Conservation (phyloP, 2,329 filamentous ascomycete species). For the Xylariales sp. region DNA sequence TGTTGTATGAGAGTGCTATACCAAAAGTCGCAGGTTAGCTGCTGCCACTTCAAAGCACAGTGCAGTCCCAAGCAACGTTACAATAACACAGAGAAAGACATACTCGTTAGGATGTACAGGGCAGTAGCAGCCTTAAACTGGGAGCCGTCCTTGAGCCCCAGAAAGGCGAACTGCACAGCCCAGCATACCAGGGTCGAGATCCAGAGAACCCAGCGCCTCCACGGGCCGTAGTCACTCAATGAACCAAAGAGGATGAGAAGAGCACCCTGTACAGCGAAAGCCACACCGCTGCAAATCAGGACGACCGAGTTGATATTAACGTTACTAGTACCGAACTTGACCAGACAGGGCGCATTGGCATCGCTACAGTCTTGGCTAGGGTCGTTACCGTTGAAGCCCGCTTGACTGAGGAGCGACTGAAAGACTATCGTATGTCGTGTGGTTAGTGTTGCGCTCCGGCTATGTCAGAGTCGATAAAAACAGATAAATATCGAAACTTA, state of each 20-base stretch:
- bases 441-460: too few species aligned
- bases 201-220: slow-evolving; percentile 4
- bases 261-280: slow-evolving; percentile 1
- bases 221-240: slow-evolving; percentile 4
- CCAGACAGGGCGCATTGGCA: too few species aligned
- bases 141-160: slow-evolving; percentile 1
- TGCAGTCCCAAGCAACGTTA: background rate
- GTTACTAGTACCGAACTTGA: too few species aligned
- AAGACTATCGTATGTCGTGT: too few species aligned
- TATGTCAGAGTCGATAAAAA: too few species aligned
- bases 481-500: too few species aligned
- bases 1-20: too few species aligned
- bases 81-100: background rate
- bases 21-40: too few species aligned
- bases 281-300: slow-evolving; percentile 1
- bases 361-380: too few species aligned
- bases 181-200: background rate
- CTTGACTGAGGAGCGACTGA: too few species aligned
- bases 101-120: slow-evolving; percentile 3
- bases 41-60: slow-evolving; percentile 1
- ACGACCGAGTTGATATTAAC: slow-evolving; percentile 4
- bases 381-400: too few species aligned
- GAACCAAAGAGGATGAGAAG: slow-evolving; percentile 3
- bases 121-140: background rate
- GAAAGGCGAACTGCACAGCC: slow-evolving; percentile 4